These are phyloP conservation scores for Lactarius trivialis DNA, from an alignment of 768 basidiomycete species.

Conservation along the genomic window DNA sequence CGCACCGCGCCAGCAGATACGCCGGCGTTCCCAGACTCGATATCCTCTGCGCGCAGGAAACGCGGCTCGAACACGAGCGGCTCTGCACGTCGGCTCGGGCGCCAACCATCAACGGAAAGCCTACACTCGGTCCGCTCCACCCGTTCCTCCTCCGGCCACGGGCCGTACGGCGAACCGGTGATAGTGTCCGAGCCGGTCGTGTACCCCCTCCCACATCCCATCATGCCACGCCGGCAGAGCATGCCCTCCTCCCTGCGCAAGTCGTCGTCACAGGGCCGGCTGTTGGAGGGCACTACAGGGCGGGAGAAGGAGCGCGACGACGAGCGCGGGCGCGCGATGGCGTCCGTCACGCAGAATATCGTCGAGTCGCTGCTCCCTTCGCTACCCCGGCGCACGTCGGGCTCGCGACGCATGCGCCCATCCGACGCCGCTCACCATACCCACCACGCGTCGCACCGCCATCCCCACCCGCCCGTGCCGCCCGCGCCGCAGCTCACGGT, in stretches of 20 bases:
- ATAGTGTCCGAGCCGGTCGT: slow-evolving; percentile 24
- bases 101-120: slow-evolving; percentile 36
- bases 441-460: slow-evolving; percentile 23
- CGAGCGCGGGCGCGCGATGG: neutral
- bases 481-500: slow-evolving; percentile 16
- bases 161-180: slow-evolving; percentile 24
- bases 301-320: slow-evolving; percentile 11
- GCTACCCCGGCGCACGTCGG: slow-evolving; percentile 13
- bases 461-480: slow-evolving; percentile 22
- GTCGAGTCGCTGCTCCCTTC: slow-evolving; percentile 8
- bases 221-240: slow-evolving; percentile 41
- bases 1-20: slow-evolving; percentile 5
- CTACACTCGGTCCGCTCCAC: slow-evolving; percentile 33
- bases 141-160: slow-evolving; percentile 28
- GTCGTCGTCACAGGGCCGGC: slow-evolving; percentile 27
- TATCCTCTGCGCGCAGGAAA: slow-evolving; percentile 16
- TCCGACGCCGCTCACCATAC: too few relatives aligned
- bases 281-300: slow-evolving; percentile 24
- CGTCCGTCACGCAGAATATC: neutral
- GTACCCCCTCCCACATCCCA: slow-evolving; percentile 8
- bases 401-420: slow-evolving; percentile 1
- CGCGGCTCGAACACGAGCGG: slow-evolving; percentile 15
- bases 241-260: slow-evolving; percentile 37
- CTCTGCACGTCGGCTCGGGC: slow-evolving; percentile 22
- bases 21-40: neutral